Evolutionary conservation across 805 yeast species (phyloP), one percentile per base, ranked within the genome.

Genomic region (Suhomyces xylopsoci): DNA sequence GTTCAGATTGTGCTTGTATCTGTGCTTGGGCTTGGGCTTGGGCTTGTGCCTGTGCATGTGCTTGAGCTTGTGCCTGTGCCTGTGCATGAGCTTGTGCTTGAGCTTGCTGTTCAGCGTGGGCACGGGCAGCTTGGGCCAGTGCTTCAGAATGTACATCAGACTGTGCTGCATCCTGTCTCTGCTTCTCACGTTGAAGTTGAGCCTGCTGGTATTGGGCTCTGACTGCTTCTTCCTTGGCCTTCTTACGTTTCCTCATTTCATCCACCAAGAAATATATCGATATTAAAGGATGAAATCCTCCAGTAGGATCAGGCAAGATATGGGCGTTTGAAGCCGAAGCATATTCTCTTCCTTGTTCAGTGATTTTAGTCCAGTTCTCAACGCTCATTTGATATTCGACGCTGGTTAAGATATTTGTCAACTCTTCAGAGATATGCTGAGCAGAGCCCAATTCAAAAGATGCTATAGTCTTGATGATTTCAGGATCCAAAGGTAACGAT

Each of bases 261-360:
- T 83, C 85, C 15, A 91, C 96, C 57, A 94, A 77, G 63, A 82
- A 87, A 66, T 94, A 94, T 38, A 93, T 86, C 6, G 97, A 90
- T 10, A 93, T 72, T 57, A 92, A 76, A 0, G 99, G 98, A 69
- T 92, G 96, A 67, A 81, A 92, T 1, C 92, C 93, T 50, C 81
- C 77, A 0, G 96, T 88, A 14, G 98, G 97, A 68, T 90, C 94
- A 1, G 83, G 80, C 17, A 78, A 62, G 15, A 67, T 65, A 49
- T 67, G 69, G 30, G 68, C 57, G 49, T 66, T 68, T 3, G 70
- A 63, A 19, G 74, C 75, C 20, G 70, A 57, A 0, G 69, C 68
- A 64, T 71, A 67, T 41, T 68, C 67, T 55, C 71, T 57, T 20
- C 78, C 77, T 51, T 63, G 69, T 41, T 69, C 70, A n/a, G 68